A percentile compares a stretch with the other conserved stretches of the same genome.
These are phyloP conservation scores for Forsythia suspensa DNA, from an alignment of 257 asterid species.

Conservation along the genomic window DNA sequence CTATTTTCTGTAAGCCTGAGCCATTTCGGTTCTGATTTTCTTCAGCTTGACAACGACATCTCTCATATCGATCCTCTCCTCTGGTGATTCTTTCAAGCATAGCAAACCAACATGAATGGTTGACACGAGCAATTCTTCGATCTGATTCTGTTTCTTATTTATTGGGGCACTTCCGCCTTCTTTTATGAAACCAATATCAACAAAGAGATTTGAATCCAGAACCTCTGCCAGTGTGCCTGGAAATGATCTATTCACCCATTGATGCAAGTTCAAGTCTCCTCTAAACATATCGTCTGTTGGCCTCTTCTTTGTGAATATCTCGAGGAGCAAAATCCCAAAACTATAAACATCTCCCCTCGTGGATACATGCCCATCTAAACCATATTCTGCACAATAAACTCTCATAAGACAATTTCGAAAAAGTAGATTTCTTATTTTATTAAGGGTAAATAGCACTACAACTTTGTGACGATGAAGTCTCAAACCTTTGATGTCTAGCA, in stretches of 20 bases:
- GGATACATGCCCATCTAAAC: conserved; percentile 40
- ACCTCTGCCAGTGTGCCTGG: conserved; percentile 33
- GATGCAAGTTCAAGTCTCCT: conserved; percentile 34
- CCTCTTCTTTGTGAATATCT: conserved; percentile 44
- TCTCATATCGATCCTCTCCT: conserved; percentile 34
- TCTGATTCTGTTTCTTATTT: neutral
- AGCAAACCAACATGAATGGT: conserved; percentile 28
- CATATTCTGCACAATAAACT: conserved; percentile 36
- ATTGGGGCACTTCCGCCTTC: conserved; percentile 8
- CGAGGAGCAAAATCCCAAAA: conserved; percentile 45
- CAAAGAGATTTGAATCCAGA: conserved; percentile 26
- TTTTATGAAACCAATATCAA: neutral
- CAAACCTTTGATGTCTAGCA: too few relatives aligned
- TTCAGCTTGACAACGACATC: conserved; percentile 22
- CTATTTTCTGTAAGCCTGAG: neutral
- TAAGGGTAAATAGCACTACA: too few relatives aligned
- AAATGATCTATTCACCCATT: conserved; percentile 35
- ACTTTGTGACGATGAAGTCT: too few relatives aligned
- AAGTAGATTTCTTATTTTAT: neutral
- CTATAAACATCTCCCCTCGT: conserved; percentile 45
- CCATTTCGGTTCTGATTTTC: conserved; percentile 30
- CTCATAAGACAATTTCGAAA: neutral
- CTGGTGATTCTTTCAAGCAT: conserved; percentile 37
- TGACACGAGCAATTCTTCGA: conserved; percentile 5
- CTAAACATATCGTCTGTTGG: conserved; percentile 38